Conservation (phyloP, 2,329 filamentous ascomycete genomes). For the Alternaria novae-zelandiae region DNA sequence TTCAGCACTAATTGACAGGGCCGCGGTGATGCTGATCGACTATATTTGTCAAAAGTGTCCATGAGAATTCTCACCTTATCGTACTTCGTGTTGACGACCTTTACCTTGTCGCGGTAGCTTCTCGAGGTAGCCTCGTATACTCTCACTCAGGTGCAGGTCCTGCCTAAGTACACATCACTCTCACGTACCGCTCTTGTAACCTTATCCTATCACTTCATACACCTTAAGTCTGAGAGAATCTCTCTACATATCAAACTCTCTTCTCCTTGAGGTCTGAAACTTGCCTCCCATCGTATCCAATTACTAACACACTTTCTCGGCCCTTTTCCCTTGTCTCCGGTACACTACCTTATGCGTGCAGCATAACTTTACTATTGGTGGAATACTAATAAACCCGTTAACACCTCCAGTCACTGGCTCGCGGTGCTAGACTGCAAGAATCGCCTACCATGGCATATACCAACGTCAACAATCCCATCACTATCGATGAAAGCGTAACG, state of each 20-base stretch:
- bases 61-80: not conserved
- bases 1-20: not conserved
- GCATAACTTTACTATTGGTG: not conserved
- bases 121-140: not conserved
- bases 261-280: not conserved
- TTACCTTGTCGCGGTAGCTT: not conserved
- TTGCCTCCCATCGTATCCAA: not conserved
- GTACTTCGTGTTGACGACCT: not conserved
- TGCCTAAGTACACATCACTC: not conserved
- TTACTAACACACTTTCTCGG: not conserved
- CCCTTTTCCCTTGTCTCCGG: not conserved
- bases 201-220: not conserved
- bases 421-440: not conserved
- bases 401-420: not conserved
- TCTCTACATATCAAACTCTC: not conserved
- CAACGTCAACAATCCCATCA: not conserved
- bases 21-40: not conserved
- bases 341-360: not conserved
- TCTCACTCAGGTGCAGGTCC: not conserved
- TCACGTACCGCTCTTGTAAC: not conserved
- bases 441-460: not conserved
- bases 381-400: not conserved
- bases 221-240: accelerated
- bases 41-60: not conserved
- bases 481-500: not conserved